Evolutionary conservation across 768 basidiomycete genomes (phyloP).

Genomic region (Auricularia auricula-judae): DNA sequence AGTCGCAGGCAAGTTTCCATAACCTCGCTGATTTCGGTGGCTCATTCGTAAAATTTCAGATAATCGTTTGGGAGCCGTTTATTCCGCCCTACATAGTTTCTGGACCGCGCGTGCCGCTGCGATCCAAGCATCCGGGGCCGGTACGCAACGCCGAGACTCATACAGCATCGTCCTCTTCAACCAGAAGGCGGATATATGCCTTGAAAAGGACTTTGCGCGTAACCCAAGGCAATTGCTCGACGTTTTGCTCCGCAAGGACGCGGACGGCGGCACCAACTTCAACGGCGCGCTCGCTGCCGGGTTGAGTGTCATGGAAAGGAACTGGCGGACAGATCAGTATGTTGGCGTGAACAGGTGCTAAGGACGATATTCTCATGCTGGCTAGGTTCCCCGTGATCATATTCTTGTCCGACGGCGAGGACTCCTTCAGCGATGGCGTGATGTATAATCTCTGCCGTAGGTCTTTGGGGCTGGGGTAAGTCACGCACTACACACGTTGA

Average conservation of each 20-base stretch:
- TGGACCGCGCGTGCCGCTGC: conserved; percentile 42
- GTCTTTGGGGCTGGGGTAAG: conserved; percentile 35
- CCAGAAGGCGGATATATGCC: conserved; percentile 4
- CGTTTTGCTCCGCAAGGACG: conserved; percentile 21
- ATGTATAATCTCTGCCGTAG: conserved; percentile 31
- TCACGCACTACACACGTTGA: not conserved
- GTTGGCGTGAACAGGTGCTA: not conserved
- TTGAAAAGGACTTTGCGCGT: conserved; percentile 37
- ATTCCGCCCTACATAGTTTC: conserved; percentile 42
- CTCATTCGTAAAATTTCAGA: conserved; percentile 9
- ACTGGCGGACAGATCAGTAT: conserved; percentile 44
- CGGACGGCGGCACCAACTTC: conserved; percentile 33
- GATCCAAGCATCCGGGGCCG: conserved; percentile 12
- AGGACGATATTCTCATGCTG: not conserved
- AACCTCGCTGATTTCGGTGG: not conserved
- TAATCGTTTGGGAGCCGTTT: conserved; percentile 49
- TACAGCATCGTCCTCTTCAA: conserved; percentile 47
- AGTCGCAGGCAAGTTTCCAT: not conserved
- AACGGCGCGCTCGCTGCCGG: conserved; percentile 26
- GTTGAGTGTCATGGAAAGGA: conserved; percentile 27
- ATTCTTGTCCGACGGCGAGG: conserved; percentile 49
- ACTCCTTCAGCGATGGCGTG: conserved; percentile 23
- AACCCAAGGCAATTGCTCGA: conserved; percentile 34
- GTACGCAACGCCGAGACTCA: conserved; percentile 31
- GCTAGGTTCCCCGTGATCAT: conserved; percentile 38